A percentile compares a stretch with the other conserved stretches of the same genome.
Conservation (phyloP, 208 protist genomes). For the Acanthamoeba triangularis region DNA sequence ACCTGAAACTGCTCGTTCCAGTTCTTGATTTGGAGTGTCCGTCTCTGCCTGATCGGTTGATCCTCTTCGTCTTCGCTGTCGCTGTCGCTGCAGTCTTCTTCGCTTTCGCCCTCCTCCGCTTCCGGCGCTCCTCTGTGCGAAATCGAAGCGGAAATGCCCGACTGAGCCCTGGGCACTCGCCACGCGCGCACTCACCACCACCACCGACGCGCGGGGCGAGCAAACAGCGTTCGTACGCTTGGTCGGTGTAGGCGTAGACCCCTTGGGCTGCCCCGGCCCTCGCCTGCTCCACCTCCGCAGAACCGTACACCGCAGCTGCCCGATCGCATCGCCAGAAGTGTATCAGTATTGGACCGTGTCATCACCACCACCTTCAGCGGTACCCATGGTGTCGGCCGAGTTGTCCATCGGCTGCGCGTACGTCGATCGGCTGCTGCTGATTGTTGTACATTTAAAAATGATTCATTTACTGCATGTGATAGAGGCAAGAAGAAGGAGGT, state of each 20-base stretch:
- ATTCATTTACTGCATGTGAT: too few relatives aligned
- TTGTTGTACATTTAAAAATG: too few relatives aligned
- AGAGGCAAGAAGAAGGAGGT: not conserved
- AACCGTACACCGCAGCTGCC: not conserved
- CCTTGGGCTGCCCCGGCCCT: not conserved
- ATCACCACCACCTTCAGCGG: not conserved
- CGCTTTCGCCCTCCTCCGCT: not conserved
- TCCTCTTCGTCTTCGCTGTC: not conserved
- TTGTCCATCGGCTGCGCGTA: not conserved
- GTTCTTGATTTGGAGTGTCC: not conserved
- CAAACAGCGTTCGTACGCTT: too few relatives aligned
- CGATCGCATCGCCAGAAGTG: not conserved
- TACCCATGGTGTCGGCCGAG: not conserved
- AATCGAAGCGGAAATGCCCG: too few relatives aligned
- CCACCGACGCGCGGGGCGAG: too few relatives aligned
- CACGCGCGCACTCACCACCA: too few relatives aligned
- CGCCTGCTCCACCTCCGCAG: not conserved
- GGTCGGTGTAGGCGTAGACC: not conserved
- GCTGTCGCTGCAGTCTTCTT: not conserved
- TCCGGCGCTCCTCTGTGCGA: not conserved
- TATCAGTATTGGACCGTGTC: not conserved
- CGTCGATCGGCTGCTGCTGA: too few relatives aligned
- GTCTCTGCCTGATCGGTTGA: not conserved
- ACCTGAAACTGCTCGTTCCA: conserved; percentile 71
- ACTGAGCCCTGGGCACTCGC: not conserved